Evolutionary conservation across 148 eudicot genomes (phyloP), one percentile per base, ranked within the genome.

Genomic region (Chenopodium berlandieri): DNA sequence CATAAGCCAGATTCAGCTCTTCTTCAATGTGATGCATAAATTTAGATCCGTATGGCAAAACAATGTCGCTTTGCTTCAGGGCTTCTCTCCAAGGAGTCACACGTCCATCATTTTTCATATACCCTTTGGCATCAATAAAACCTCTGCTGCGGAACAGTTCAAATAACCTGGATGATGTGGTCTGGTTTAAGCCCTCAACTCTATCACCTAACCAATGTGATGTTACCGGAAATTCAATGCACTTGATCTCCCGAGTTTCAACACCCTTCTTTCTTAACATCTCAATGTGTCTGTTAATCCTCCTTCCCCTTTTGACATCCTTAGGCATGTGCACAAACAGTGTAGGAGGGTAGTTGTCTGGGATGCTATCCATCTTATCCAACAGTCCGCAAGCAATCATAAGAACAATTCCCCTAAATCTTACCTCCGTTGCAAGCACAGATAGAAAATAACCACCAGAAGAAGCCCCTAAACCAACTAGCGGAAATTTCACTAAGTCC

Each of bases 251-350:
- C 69, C 79, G 84, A 78, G 84, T 86, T 54, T 89, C 87, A 75
- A 95, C 73, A 40, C 94, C 94, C 78, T 86, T 85, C 74, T 86
- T 82, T 79, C 71, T 92, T 79, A 95, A 83, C 50, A 81, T 52
- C 82, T 83, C 69, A 22, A 91, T n/a, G 79, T 88, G 83, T 60
- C 69, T 78, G 37, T 84, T 87, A 64, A 93, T 87, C 71, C 70
- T 87, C 75, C 19, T 73, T 56, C 75, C 88, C 82, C 99, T 86
- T 37, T 2, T 64, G 71, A 83, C 82, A 86, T 95, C 99, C 90
- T 93, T 95, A 4, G 97, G 97, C 99, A 95, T 95, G 85, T 93
- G 99, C 65, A 95, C 94, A 80, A 95, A 95, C 30, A 93, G 92
- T 22, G 92, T 95, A 58, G 99, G 89, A 56, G 99, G 99, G 76